Evolutionary conservation across 164 flowering plant genomes (phyloP).

Genomic region (Tinospora cordifolia): DNA sequence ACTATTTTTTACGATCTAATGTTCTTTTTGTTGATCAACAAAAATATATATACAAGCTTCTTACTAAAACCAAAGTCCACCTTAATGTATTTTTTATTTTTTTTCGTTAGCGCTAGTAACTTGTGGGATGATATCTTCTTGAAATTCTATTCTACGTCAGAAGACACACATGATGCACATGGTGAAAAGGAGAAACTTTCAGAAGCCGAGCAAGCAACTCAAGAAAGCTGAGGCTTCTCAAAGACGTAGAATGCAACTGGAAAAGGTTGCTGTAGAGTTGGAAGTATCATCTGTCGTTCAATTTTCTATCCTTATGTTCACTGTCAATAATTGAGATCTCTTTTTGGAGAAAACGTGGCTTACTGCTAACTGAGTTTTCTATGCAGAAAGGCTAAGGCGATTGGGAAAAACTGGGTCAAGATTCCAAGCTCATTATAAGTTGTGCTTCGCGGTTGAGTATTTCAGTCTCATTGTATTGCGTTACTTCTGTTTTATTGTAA

Average conservation of each 20-base stretch:
- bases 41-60: too few species aligned
- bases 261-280: slow-evolving; percentile 80
- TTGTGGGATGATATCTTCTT: too few species aligned
- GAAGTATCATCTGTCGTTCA: slow-evolving; percentile 46
- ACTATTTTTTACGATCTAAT: too few species aligned
- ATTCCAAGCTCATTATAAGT: slow-evolving; percentile 34
- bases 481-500: not conserved
- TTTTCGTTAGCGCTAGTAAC: too few species aligned
- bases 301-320: not conserved
- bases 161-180: too few species aligned
- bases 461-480: not conserved
- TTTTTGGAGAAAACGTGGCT: not conserved
- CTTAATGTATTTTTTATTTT: too few species aligned
- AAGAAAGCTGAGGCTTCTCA: slow-evolving; percentile 98
- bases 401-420: slow-evolving; percentile 88
- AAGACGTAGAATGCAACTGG: slow-evolving; percentile 77
- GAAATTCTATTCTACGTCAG: too few species aligned
- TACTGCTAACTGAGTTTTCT: slow-evolving; percentile 1
- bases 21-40: too few species aligned
- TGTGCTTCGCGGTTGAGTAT: not conserved
- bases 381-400: slow-evolving; percentile 80
- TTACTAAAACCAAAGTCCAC: too few species aligned
- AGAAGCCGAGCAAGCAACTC: slow-evolving; percentile 79
- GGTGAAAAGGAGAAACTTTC: slow-evolving; percentile 76
- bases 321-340: not conserved